These are phyloP conservation scores for Oxalis stricta DNA, from an alignment of 441 rosid species.

Conservation along the genomic window DNA sequence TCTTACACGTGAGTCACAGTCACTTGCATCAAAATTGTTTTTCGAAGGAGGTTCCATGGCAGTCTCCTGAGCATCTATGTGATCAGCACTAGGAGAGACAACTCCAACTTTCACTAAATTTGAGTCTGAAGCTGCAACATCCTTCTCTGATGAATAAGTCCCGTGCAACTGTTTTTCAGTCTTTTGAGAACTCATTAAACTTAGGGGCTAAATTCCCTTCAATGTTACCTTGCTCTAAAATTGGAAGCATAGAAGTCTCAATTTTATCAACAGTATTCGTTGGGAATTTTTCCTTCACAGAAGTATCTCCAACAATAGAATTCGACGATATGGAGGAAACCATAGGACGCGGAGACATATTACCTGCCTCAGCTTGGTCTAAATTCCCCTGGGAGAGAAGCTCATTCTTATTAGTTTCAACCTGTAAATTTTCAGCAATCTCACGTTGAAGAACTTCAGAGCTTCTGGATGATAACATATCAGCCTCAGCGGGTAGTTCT, in stretches of 20 bases:
- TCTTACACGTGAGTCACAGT: conserved; percentile 12
- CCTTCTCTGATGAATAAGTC: conserved; percentile 12
- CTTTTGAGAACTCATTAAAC: conserved; percentile 18
- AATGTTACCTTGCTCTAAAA: conserved; percentile 21
- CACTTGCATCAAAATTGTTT: conserved; percentile 26
- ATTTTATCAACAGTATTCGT: conserved; percentile 15
- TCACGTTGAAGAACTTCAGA: conserved; percentile 26
- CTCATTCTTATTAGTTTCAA: conserved; percentile 20
- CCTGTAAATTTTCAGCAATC: conserved; percentile 21
- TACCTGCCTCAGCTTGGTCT: conserved; percentile 17
- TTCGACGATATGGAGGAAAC: conserved; percentile 21
- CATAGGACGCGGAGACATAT: conserved; percentile 22
- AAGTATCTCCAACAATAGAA: conserved; percentile 24
- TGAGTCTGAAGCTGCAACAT: conserved; percentile 25
- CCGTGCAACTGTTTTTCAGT: conserved; percentile 18
- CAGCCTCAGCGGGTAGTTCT: conserved; percentile 23
- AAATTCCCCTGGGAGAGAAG: conserved; percentile 8
- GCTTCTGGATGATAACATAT: conserved; percentile 17
- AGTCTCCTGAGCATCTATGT: conserved; percentile 19
- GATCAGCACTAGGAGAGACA: conserved; percentile 25
- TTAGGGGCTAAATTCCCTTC: conserved; percentile 29
- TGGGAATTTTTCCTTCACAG: conserved; percentile 25
- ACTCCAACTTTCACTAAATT: conserved; percentile 26
- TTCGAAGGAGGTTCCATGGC: conserved; percentile 16
- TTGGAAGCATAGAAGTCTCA: conserved; percentile 18